Conservation (phyloP, 495 filamentous ascomycete genomes). For the Podospora sp. region DNA sequence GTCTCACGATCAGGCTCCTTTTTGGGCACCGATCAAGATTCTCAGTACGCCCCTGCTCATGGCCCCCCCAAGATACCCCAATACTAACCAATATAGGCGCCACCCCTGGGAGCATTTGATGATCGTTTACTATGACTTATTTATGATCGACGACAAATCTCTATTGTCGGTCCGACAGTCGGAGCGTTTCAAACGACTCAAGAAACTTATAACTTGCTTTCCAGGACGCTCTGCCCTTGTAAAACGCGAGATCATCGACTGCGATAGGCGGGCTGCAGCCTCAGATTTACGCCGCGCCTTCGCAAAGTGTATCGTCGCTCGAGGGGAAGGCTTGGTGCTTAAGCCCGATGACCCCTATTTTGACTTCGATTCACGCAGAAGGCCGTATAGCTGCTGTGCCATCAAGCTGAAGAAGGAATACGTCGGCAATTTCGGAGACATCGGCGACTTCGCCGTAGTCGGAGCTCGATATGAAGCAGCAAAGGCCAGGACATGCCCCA, state of each 20-base stretch:
- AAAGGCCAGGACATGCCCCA: slow-evolving; percentile 53
- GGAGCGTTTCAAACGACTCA: slow-evolving; percentile 61
- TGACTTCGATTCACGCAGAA: slow-evolving; percentile 45
- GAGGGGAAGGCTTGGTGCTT: slow-evolving; percentile 76
- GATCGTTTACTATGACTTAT: slow-evolving; percentile 79
- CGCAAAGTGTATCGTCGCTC: slow-evolving; percentile 61
- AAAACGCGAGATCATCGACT: slow-evolving; percentile 64
- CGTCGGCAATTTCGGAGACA: slow-evolving; percentile 76
- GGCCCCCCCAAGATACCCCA: neutral
- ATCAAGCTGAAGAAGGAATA: slow-evolving; percentile 94
- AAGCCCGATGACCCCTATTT: slow-evolving; percentile 86
- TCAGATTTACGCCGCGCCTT: slow-evolving; percentile 62
- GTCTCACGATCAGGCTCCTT: slow-evolving; percentile 72
- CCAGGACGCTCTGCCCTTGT: slow-evolving; percentile 63
- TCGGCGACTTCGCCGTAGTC: slow-evolving; percentile 77
- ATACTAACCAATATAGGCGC: slow-evolving; percentile 42
- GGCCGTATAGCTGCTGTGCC: slow-evolving; percentile 52
- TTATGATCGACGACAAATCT: slow-evolving; percentile 70
- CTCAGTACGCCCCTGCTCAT: slow-evolving; percentile 52
- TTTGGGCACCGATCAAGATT: slow-evolving; percentile 69
- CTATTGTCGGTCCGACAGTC: slow-evolving; percentile 63
- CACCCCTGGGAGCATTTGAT: slow-evolving; percentile 76
- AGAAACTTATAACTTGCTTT: slow-evolving; percentile 57
- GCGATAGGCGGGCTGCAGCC: slow-evolving; percentile 49
- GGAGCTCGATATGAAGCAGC: slow-evolving; percentile 68